Conservation (phyloP, 306 rosid genomes). For the Pterocarpus macrocarpus region DNA sequence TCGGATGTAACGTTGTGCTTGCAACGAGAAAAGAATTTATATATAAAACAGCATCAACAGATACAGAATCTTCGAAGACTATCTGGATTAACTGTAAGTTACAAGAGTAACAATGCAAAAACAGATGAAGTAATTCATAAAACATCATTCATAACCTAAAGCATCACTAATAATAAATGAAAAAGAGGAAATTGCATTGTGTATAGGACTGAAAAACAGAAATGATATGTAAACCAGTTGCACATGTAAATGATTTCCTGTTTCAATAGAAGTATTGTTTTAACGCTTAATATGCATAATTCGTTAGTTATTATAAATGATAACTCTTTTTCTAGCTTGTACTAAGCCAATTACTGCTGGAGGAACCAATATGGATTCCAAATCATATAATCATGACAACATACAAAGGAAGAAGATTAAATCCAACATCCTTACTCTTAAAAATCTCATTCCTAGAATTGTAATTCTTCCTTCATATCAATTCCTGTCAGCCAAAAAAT, state of each 20-base stretch:
- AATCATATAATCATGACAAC: slow-evolving; percentile 14
- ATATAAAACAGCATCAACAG: background rate
- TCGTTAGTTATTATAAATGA: background rate
- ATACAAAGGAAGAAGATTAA: slow-evolving; percentile 21
- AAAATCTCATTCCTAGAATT: background rate
- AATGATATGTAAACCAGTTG: too few relatives aligned
- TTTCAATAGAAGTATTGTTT: slow-evolving; percentile 12
- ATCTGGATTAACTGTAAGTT: slow-evolving; percentile 27
- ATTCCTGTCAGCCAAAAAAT: slow-evolving; percentile 23
- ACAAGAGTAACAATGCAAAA: slow-evolving; percentile 16
- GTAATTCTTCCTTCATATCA: slow-evolving; percentile 2
- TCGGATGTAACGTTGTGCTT: too few relatives aligned
- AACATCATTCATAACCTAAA: background rate
- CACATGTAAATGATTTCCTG: background rate
- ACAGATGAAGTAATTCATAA: slow-evolving; percentile 28
- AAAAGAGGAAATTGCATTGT: background rate
- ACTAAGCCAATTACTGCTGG: background rate
- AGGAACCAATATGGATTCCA: slow-evolving; percentile 17
- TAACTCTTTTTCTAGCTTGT: background rate
- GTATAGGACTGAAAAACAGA: too few relatives aligned
- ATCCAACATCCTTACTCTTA: slow-evolving; percentile 17
- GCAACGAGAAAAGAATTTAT: background rate
- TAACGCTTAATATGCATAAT: background rate
- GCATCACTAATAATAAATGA: background rate
- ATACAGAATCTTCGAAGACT: slow-evolving; percentile 23